phyloP scores from a whole-genome alignment of 2,329 filamentous ascomycete species.

The Verticillium nubilum region DNA sequence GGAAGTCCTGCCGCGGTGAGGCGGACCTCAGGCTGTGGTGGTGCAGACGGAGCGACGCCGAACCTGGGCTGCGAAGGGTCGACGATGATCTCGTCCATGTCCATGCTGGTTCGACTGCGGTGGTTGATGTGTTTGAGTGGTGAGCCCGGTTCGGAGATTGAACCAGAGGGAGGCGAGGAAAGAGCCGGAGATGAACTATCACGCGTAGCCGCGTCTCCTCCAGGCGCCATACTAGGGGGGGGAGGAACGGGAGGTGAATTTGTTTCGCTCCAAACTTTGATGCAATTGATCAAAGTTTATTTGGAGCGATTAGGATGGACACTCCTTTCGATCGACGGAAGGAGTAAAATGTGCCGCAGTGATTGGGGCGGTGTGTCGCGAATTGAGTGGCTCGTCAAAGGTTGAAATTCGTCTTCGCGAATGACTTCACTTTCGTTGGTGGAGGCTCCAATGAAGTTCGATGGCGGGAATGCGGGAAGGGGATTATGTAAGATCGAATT shows the following conservation, averaged over 20 bases:
- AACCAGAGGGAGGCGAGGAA: constrained; percentile 46
- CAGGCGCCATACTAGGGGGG: neutral
- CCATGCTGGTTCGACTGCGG: constrained; percentile 20
- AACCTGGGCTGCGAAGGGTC: constrained; percentile 31
- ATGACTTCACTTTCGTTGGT: constrained; percentile 12
- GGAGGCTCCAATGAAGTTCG: neutral
- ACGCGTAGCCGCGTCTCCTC: constrained; percentile 13
- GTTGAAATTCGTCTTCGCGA: constrained; percentile 5
- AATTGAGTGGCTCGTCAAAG: neutral
- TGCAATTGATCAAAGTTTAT: neutral
- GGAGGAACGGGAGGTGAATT: neutral
- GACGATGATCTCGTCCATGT: constrained; percentile 47
- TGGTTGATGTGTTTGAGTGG: constrained; percentile 21
- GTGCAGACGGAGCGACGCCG: constrained; percentile 19
- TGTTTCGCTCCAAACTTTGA: neutral
- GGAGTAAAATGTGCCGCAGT: no score
- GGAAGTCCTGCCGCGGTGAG: constrained; percentile 54
- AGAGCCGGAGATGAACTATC: constrained; percentile 43
- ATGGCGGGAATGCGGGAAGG: constrained; percentile 1
- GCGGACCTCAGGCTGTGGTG: constrained; percentile 10
- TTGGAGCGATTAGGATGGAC: neutral
- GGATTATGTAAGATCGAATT: constrained; percentile 11
- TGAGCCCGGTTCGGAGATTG: constrained; percentile 43
- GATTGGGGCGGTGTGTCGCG: neutral
- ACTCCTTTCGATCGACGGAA: no score